Conservation (phyloP, 2,329 filamentous ascomycete genomes). For the Ophiostoma triangulosporum region DNA sequence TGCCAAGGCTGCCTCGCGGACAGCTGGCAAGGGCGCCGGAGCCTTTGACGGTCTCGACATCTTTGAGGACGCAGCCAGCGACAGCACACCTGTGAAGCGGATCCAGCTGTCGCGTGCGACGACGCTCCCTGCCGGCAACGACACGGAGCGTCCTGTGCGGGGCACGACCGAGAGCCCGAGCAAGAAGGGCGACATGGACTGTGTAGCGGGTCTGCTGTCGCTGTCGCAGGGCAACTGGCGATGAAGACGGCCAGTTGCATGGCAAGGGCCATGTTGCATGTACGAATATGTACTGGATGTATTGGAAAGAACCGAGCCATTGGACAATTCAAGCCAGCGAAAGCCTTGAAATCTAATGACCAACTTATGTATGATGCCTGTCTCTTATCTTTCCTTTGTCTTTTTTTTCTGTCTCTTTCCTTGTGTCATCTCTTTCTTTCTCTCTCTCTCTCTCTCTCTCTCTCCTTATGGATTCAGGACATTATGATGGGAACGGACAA, state of each 20-base stretch:
- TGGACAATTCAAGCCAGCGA: not conserved
- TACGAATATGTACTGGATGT: not conserved
- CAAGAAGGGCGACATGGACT: constrained; percentile 73
- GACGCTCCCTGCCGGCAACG: constrained; percentile 30
- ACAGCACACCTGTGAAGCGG: constrained; percentile 4
- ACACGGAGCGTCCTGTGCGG: constrained; percentile 65
- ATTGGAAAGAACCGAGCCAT: not conserved
- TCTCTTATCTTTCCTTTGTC: not conserved
- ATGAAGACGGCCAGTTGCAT: no score
- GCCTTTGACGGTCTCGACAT: constrained; percentile 28
- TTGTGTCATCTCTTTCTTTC: not conserved
- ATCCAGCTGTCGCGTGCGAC: constrained; percentile 9
- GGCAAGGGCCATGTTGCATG: not conserved
- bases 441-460: not conserved
- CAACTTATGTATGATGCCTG: not conserved
- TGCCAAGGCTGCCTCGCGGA: constrained; percentile 26
- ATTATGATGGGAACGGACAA: not conserved
- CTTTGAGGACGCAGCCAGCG: constrained; percentile 35
- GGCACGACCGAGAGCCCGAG: constrained; percentile 47
- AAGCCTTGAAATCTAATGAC: not conserved
- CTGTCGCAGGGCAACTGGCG: constrained; percentile 89
- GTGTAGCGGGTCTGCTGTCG: constrained; percentile 75
- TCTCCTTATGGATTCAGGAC: not conserved
- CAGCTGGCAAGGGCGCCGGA: constrained; percentile 15
- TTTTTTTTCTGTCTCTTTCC: not conserved